These are phyloP conservation scores for Graphiopsis chlorocephala DNA, from an alignment of 2,329 filamentous ascomycete genomes.

Conservation along the genomic window DNA sequence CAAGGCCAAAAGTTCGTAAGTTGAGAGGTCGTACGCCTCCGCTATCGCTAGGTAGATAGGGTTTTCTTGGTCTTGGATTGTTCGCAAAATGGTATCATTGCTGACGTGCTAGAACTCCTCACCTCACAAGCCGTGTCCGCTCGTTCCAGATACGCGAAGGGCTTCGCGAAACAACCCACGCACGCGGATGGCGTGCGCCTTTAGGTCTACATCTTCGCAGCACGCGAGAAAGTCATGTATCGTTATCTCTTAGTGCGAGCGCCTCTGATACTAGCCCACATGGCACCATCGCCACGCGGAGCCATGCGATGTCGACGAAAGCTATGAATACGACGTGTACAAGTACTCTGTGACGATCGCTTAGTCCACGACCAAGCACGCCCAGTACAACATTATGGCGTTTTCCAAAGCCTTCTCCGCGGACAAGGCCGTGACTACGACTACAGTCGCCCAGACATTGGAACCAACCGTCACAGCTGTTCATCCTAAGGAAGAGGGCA, in stretches of 20 bases:
- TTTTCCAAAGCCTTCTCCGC: not conserved
- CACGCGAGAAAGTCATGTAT: not conserved
- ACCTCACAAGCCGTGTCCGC: not conserved
- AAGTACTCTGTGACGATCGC: not conserved
- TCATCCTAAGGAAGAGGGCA: not conserved
- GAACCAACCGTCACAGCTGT: constrained; percentile 2
- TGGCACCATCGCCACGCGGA: constrained; percentile 3
- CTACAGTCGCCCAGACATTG: not conserved
- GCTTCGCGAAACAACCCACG: not conserved
- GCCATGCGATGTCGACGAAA: not conserved
- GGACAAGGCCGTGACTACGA: not conserved
- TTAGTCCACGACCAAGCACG: not conserved
- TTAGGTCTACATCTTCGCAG: not conserved
- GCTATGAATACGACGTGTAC: constrained; percentile 7
- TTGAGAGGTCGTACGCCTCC: not conserved
- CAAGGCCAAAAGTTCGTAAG: not conserved
- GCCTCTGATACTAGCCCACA: not conserved
- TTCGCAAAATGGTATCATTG: not conserved
- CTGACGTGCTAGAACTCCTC: not conserved
- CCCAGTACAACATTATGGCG: not conserved
- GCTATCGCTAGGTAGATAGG: not conserved
- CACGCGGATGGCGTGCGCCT: not conserved
- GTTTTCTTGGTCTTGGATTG: not conserved
- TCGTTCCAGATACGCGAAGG: not conserved
- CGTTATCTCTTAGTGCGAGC: not conserved